Base-by-base conservation (phyloP, 768 basidiomycete genomes). In the Boletus eberwhitei region DNA sequence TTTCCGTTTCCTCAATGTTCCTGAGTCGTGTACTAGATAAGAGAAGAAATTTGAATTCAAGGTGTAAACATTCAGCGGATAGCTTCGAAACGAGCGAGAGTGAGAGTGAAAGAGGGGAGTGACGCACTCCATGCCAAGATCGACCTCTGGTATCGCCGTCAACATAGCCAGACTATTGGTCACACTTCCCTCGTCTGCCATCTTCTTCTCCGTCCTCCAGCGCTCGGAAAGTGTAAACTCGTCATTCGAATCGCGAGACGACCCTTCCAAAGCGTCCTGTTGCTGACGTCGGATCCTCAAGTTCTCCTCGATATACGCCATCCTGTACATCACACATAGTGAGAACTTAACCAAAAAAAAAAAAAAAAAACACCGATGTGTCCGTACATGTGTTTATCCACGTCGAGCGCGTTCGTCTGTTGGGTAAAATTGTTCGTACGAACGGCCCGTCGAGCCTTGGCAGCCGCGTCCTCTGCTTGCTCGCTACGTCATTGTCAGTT, bases 1-100 rank as follows among this genome's bases (percentile, higher is more conserved):
- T 96, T 69, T 98, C 97, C 0, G 96, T 99, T 48, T 94, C 93
- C 67, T 97, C 94, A 51, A 99, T 99, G 66, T 98, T 99, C 73
- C 88, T 86, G 52, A 99, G 75, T 17, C 95, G 87, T 17, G 87
- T 79, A 59, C 95, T 98, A 55, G 3, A 4, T 6, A 21, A 22
- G 31, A 31, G 26, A 29, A 29, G 8, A 4, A 17, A 7, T 13
- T 16, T 3, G 3, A 14, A 19, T 2, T 2, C 4, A 12, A 29
- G 13, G 7, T 13, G 12, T 16, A 26, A 21, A 32, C 19, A 5
- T 32, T 22, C 4, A 29, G 34, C n/a, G 32, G 19, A 17, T 34
- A 32, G 13, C 35, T 34, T 34, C 17, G 8, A 37, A 21, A 24
- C 9, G 1, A 45, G 39, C 9, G 34, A 24, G 40, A n/a, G 11